Evolutionary conservation across 805 yeast species (phyloP).

Genomic region (Cyberlindnera maritima): DNA sequence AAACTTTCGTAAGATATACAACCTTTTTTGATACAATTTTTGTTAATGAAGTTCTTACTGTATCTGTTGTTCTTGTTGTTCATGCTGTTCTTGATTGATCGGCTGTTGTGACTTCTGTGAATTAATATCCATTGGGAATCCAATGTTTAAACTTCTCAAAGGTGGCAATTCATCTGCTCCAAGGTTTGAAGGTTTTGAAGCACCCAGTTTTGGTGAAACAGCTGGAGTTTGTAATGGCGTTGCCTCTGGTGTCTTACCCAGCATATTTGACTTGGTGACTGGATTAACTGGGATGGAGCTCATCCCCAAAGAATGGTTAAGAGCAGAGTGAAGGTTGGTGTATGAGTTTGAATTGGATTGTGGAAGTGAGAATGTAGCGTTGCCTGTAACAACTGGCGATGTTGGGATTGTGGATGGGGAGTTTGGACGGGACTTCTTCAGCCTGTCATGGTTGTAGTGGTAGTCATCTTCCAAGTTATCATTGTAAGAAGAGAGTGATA

Average conservation of each 20-base stretch:
- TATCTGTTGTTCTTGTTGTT: constrained; percentile 4
- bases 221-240: constrained; percentile 28
- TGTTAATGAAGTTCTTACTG: neutral
- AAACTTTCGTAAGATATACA: no score
- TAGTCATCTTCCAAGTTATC: constrained; percentile 41
- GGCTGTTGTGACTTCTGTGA: neutral
- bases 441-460: constrained; percentile 30
- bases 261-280: constrained; percentile 12
- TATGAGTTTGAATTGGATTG: constrained; percentile 22
- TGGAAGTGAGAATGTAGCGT: constrained; percentile 17
- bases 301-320: constrained; percentile 23
- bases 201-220: constrained; percentile 25
- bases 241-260: constrained; percentile 30
- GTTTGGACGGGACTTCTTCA: constrained; percentile 39
- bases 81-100: constrained; percentile 3
- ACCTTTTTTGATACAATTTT: no score
- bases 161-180: constrained; percentile 26
- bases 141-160: constrained; percentile 26
- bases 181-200: constrained; percentile 2
- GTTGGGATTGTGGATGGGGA: constrained; percentile 29
- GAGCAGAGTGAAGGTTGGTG: constrained; percentile 24
- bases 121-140: constrained; percentile 23
- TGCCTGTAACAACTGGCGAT: constrained; percentile 16
- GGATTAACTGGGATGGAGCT: constrained; percentile 15
- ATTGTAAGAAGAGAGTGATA: constrained; percentile 27